Evolutionary conservation across 2,329 filamentous ascomycete species (phyloP), one percentile per base, ranked within the genome.

Genomic region (Nemania sp.): DNA sequence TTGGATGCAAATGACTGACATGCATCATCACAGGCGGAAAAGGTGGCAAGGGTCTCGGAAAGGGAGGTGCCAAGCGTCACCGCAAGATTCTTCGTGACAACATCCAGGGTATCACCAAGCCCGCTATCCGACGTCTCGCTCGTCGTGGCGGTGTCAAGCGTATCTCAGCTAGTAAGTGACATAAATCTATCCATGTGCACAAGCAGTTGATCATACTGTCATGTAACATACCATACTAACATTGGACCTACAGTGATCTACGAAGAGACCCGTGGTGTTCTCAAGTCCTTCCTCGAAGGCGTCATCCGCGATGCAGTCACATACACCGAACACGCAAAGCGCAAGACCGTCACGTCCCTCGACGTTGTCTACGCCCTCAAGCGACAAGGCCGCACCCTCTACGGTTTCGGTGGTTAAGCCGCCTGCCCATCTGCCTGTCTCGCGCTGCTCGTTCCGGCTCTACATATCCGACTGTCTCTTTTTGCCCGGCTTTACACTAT

Each of bases 71-170:
- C 79, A 97, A 97, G 89, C 92, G 92, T 80, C 92, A 97, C 82
- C 88, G 93, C 73, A 97, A 97, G 90, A 97, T 97, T 83, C 85
- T 97, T 77, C 91, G 92, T 80, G 92, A 96, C 89, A 97, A 96
- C 89, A 97, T 97, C 74, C 92, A 97, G 82, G 92, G 92, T 80
- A 97, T 97, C 75, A 97, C 92, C 73, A 97, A 97, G 89, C 92
- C 92, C 70, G 92, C 92, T 71, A 97, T 97, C 79, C 89, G 92
- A 72, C 92, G 92, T 95, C 91, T 97, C 75, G 92, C 92, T 65
- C 92, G 92, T 80, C 91, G 92, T 94, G 92, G 92, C 78, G 92
- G 92, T 92, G 92, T 97, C 84, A 97, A 97, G 90, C 92, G 92
- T 96, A 97, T 97, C 72, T 96, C 91, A 71, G 92, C 92, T 75